Conservation (phyloP, 1,284 basidiomycete genomes). For the Apiotrichum domesticum region DNA sequence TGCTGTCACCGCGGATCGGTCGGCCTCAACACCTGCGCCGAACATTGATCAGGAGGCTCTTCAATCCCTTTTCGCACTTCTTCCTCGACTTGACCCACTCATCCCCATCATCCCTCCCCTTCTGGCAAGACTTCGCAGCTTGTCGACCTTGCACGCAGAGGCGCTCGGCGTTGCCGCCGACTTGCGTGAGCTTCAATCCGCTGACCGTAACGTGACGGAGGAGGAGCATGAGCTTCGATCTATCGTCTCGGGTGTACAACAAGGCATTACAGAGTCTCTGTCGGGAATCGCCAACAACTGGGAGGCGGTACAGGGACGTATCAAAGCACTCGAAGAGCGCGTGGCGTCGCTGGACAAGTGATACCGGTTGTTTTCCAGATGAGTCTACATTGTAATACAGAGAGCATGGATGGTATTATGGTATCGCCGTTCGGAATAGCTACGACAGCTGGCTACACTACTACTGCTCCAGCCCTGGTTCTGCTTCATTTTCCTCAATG, state of each 20-base stretch:
- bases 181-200: slow-evolving; percentile 64
- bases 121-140: slow-evolving; percentile 75
- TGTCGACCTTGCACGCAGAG: slow-evolving; percentile 73
- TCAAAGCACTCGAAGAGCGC: slow-evolving; percentile 53
- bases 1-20: slow-evolving; percentile 64
- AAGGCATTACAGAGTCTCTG: slow-evolving; percentile 66
- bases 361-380: too few relatives aligned
- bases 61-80: slow-evolving; percentile 58
- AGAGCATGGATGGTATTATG: too few relatives aligned
- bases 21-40: slow-evolving; percentile 35
- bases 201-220: slow-evolving; percentile 59
- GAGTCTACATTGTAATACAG: too few relatives aligned
- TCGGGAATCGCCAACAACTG: slow-evolving; percentile 67
- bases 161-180: slow-evolving; percentile 61
- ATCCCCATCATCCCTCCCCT: slow-evolving; percentile 87
- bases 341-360: slow-evolving; percentile 20
- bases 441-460: too few relatives aligned
- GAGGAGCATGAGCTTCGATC: slow-evolving; percentile 61
- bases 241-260: slow-evolving; percentile 62
- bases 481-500: not conserved
- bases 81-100: slow-evolving; percentile 75
- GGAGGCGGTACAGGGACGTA: slow-evolving; percentile 55
- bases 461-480: too few relatives aligned
- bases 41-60: slow-evolving; percentile 54
- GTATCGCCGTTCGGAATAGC: too few relatives aligned